Base-by-base conservation (phyloP, 164 flowering plant genomes). In the Stephania cephalantha region DNA sequence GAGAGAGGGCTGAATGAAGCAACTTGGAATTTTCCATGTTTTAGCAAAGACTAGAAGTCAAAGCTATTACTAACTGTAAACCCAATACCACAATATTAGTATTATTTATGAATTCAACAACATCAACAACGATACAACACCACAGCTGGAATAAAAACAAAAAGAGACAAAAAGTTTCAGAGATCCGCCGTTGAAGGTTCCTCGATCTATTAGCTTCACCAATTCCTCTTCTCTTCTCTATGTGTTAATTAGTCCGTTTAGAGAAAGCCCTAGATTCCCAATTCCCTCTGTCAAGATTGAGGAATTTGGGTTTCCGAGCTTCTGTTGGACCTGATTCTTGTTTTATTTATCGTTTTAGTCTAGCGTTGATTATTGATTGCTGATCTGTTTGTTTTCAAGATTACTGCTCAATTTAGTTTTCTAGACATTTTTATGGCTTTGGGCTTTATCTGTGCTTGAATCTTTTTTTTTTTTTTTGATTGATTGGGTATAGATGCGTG, bases 161-260 rank as follows among this genome's bases (percentile, higher is more conserved):
- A 69, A n/a, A 69, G 7, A 35, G 12, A 5, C 4, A 46, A 35
- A 22, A 6, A 53, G 15, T 42, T 69, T 68, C 72, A 70, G 78
- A 31, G 78, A 69, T 69, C 67, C 52, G 44, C 45, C 68, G 46
- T 5, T n/a, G 71, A 71, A 76, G 63, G 64, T 71, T 69, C 71
- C 17, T n/a, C 5, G 70, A 55, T 15, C 44, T 15, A 70, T 22
- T 20, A 46, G 35, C 73, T n/a, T 61, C 9, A 15, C 66, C 25
- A 61, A 20, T 2, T 35, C 12, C 15, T 12, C 71, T 78, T 78
- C 71, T 63, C 42, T 46, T 55, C 75, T 11, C 20, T 20, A 35
- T 12, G 20, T 18, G 25, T 13, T 50, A 6, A 0, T 65, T 31
- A 6, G 10, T 74, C 46, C 4, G 10, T 20, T 20, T 63, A 46